Base-by-base conservation (phyloP, 2,329 filamentous ascomycete genomes). In the Nigrospora sphaerica region DNA sequence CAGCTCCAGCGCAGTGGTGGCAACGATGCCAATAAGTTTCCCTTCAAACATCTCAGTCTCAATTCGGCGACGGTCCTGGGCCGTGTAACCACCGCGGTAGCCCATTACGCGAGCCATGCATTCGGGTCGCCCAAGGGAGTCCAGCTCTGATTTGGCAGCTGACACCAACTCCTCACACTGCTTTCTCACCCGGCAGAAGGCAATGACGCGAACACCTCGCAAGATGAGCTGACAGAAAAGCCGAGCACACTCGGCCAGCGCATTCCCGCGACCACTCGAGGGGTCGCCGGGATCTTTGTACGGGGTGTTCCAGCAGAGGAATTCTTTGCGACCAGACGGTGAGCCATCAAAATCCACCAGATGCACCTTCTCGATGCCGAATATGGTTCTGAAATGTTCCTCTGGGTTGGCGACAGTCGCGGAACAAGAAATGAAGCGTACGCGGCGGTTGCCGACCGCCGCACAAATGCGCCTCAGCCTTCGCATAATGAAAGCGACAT, bases 1-100 rank as follows among this genome's bases (percentile, higher is more conserved):
- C 1, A 98, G 72, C 62, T 98, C 93, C 3, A 98, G 74, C 1
- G 93, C 93, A 45, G 85, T 95, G 0, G 93, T 98, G 2, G 92
- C 92, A 32, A 98, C 83, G 47, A 98, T 95, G 1, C 93, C 93
- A 50, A 96, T 76, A 1, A 98, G 74, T 57, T 91, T 93, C 0
- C 93, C 93, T 46, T 95, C 87, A 56, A 98, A 98, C 93, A 98
- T 97, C 61, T 97, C 91, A 23, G 78, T 81, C 64, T 98, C 93
- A 49, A 98, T 96, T 46, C 79, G 75, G 16, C 93, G 80, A 46
- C 93, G 78, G 58, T 98, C 93, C 62, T 95, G 86, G 2, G 92
- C 82, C 3, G 91, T 95, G 60, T 98, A 98, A 0, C 93, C 93
- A 19, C 93, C 93, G 51, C 93, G 82, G 60, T 98, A 98, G 0